phyloP scores from a whole-genome alignment of 106 monocot genomes.

The Platanthera guangdongensis region DNA sequence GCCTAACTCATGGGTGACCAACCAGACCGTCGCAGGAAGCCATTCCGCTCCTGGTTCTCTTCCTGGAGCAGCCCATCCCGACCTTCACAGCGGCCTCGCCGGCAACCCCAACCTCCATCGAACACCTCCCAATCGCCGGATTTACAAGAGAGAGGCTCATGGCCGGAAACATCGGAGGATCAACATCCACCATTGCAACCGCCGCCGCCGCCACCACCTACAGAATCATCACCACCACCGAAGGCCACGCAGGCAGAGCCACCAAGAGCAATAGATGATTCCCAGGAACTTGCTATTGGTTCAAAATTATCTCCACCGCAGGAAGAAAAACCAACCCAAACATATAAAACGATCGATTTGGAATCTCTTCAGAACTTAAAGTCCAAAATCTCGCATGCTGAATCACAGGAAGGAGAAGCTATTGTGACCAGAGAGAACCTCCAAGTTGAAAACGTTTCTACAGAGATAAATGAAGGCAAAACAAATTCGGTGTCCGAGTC shows the following conservation, averaged over 20 bases:
- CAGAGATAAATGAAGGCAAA: background rate
- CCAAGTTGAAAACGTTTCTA: background rate
- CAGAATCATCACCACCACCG: background rate
- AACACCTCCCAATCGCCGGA: slow-evolving; percentile 1
- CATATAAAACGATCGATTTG: background rate
- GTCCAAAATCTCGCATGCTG: background rate
- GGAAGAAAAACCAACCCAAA: too few relatives aligned
- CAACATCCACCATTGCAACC: background rate
- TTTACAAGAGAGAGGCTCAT: background rate
- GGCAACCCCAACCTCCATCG: background rate
- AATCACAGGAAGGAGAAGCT: too few relatives aligned
- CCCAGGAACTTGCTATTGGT: background rate
- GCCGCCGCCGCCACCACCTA: background rate
- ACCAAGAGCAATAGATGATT: background rate
- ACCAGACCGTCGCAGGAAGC: slow-evolving; percentile 1
- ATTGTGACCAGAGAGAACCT: too few relatives aligned
- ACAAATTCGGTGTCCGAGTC: background rate
- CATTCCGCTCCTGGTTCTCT: slow-evolving; percentile 33
- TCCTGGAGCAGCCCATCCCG: slow-evolving; percentile 1
- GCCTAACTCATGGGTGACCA: background rate
- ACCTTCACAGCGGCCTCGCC: slow-evolving; percentile 6
- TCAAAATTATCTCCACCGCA: too few relatives aligned
- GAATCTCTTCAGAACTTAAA: background rate
- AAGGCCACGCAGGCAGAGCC: background rate
- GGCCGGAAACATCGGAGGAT: background rate